Percentiles rank a stretch among this genome's conserved stretches.
Evolutionary conservation across 2,329 filamentous ascomycete genomes (phyloP).

Genomic region (Cryphonectria japonica): DNA sequence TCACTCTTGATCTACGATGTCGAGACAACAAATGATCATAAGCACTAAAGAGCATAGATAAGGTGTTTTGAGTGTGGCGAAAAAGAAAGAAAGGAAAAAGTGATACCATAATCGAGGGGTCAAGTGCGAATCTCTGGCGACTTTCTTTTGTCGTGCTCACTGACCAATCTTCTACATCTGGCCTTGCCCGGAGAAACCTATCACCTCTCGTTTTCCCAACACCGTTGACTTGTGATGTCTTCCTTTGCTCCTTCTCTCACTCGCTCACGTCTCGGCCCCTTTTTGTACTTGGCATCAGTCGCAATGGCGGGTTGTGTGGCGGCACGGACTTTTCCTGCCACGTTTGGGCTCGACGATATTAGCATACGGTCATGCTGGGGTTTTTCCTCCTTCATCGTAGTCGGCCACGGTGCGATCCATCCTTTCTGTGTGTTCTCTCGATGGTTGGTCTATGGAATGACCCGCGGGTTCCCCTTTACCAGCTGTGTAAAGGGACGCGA

Average conservation of each 20-base stretch:
- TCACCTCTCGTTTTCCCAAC: neutral
- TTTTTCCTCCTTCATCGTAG: neutral
- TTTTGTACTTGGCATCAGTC: constrained; percentile 12
- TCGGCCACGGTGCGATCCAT: neutral
- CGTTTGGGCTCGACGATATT: constrained; percentile 12
- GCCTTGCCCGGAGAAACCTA: no score
- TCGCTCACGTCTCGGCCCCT: constrained; percentile 7
- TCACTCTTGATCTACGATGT: neutral
- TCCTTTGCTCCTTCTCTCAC: neutral
- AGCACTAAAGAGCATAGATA: neutral
- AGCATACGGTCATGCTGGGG: constrained; percentile 1
- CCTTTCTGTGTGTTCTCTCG: neutral
- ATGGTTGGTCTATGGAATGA: neutral
- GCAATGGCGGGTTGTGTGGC: constrained; percentile 14
- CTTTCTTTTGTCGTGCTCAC: neutral
- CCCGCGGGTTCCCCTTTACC: no score
- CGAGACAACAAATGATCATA: neutral
- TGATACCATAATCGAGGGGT: constrained; percentile 9
- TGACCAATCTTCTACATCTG: neutral
- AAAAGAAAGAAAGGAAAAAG: neutral
- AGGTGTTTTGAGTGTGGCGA: neutral
- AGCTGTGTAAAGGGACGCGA: neutral
- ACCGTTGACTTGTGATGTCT: neutral
- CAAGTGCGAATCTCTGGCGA: neutral
- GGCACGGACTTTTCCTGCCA: neutral